Conservation (phyloP, 1,139 yeast genomes). For the Geotrichum cucujoidarum region DNA sequence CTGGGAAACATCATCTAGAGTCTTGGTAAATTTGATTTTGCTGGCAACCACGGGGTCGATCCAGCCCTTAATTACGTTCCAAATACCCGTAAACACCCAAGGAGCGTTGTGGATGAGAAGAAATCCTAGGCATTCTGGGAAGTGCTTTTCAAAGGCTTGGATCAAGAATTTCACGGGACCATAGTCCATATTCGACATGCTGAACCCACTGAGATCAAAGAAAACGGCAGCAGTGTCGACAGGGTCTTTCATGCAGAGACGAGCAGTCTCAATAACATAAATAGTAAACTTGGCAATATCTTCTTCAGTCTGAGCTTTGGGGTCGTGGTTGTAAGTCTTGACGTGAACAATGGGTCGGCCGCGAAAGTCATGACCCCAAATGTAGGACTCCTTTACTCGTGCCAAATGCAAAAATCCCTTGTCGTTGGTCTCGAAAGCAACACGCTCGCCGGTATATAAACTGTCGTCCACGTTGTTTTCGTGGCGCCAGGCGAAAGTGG, state of each 20-base stretch:
- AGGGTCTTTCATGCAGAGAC: constrained; percentile 59
- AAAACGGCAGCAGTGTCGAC: constrained; percentile 66
- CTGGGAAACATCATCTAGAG: constrained; percentile 52
- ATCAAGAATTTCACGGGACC: constrained; percentile 74
- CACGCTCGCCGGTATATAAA: constrained; percentile 57
- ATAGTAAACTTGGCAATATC: constrained; percentile 66
- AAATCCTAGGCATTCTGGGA: constrained; percentile 78
- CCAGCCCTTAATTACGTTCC: constrained; percentile 83
- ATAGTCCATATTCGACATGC: constrained; percentile 79
- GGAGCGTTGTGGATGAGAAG: constrained; percentile 83
- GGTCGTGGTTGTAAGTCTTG: constrained; percentile 67
- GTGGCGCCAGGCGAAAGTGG: constrained; percentile 65
- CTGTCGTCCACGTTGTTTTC: constrained; percentile 55
- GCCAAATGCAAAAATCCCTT: constrained; percentile 49
- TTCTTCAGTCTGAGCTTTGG: constrained; percentile 61
- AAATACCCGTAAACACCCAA: constrained; percentile 80
- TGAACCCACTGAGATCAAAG: constrained; percentile 71
- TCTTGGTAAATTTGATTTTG: constrained; percentile 69
- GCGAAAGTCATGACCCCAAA: constrained; percentile 59
- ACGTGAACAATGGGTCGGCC: constrained; percentile 69
- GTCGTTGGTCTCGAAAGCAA: constrained; percentile 37
- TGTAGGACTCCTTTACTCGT: constrained; percentile 54
- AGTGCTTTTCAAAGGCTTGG: constrained; percentile 75
- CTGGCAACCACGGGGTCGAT: constrained; percentile 84
- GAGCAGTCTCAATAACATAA: constrained; percentile 62